Percentiles rank a stretch among this genome's conserved stretches.
These are phyloP conservation scores for Fagopyrum tataricum DNA, from an alignment of 148 eudicot genomes.

Conservation along the genomic window DNA sequence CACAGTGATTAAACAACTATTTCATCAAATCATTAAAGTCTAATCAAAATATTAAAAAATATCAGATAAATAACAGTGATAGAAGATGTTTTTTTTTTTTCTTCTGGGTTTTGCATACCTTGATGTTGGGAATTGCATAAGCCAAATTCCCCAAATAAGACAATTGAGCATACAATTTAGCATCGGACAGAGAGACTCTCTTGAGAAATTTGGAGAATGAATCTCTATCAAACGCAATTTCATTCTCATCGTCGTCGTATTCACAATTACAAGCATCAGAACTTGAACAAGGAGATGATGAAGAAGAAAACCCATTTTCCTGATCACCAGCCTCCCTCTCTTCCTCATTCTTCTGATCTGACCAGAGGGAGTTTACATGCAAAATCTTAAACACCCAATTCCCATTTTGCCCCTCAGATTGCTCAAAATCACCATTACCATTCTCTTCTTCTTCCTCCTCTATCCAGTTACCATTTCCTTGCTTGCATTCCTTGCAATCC, in stretches of 20 bases:
- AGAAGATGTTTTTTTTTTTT: background rate
- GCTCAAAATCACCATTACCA: constrained; percentile 10
- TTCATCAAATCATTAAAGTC: background rate
- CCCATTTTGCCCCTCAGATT: constrained; percentile 31
- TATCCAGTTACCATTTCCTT: constrained; percentile 25
- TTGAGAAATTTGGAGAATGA: constrained; percentile 64
- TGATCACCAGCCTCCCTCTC: constrained; percentile 18
- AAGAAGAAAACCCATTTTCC: constrained; percentile 14
- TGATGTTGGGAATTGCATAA: constrained; percentile 70
- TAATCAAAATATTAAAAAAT: background rate
- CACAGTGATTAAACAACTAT: background rate
- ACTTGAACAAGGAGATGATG: constrained; percentile 14
- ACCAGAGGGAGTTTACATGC: constrained; percentile 54
- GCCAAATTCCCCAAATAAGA: constrained; percentile 86
- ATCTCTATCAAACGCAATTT: constrained; percentile 46
- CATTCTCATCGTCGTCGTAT: constrained; percentile 32
- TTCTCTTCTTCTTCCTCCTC: constrained; percentile 14
- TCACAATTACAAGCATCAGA: constrained; percentile 35
- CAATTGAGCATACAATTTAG: constrained; percentile 77
- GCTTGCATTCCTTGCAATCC: constrained; percentile 25
- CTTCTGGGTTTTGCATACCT: constrained; percentile 36
- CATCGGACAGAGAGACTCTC: constrained; percentile 71
- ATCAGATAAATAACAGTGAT: background rate
- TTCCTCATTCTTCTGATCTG: constrained; percentile 21
- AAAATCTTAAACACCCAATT: constrained; percentile 87